These are phyloP conservation scores for Agroathelia rolfsii DNA, from an alignment of 1,284 basidiomycete species.

Conservation along the genomic window DNA sequence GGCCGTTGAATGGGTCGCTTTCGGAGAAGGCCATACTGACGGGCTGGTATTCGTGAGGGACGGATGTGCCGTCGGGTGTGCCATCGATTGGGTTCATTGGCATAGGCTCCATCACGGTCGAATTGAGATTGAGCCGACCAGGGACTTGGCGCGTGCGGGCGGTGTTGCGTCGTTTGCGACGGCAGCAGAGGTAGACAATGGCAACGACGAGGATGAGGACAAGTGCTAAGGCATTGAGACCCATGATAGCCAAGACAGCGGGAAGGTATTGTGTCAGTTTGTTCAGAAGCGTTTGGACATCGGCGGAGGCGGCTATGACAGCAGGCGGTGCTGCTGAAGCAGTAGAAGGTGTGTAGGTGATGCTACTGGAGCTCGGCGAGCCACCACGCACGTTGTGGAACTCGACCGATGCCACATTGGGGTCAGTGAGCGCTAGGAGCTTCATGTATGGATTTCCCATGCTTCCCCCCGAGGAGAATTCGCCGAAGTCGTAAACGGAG, in stretches of 20 bases:
- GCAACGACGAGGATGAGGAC: conserved; percentile 44
- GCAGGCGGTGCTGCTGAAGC: conserved; percentile 24
- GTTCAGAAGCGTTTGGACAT: conserved; percentile 45
- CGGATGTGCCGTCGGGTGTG: too few species aligned
- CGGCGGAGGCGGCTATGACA: conserved; percentile 39
- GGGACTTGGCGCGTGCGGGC: conserved; percentile 27
- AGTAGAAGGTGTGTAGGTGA: conserved; percentile 52
- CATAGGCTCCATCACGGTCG: conserved; percentile 50
- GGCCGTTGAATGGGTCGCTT: too few species aligned
- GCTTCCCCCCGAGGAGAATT: conserved; percentile 49
- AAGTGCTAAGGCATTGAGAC: conserved; percentile 60
- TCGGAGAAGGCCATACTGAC: conserved; percentile 71
- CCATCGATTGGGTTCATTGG: conserved; percentile 21
- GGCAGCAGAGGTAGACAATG: conserved; percentile 35
- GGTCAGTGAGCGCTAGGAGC: conserved; percentile 57
- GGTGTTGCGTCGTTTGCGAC: conserved; percentile 24
- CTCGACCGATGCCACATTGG: conserved; percentile 55
- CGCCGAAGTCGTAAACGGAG: conserved; percentile 80
- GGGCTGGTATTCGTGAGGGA: conserved; percentile 50
- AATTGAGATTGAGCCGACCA: too few species aligned
- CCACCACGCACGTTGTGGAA: conserved; percentile 62
- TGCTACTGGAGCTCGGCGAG: conserved; percentile 45
- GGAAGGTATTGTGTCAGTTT: conserved; percentile 56
- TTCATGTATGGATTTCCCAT: conserved; percentile 72
- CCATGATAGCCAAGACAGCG: conserved; percentile 59